phyloP scores from a whole-genome alignment of 169 alveolate species.

The Plasmodium yoelii region DNA sequence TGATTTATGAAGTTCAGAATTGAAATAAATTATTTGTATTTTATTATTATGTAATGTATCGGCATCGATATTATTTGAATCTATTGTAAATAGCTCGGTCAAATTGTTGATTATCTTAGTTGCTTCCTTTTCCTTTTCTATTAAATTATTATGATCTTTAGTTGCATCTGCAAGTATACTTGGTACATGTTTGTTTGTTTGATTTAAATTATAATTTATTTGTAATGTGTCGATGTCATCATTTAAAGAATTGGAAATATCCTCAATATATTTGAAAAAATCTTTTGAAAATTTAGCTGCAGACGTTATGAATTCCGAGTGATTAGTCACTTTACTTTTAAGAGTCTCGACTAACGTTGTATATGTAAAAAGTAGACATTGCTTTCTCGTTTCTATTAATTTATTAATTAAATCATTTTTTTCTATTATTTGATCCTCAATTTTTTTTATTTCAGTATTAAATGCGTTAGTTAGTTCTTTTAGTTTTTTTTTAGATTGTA shows the following conservation, averaged over 20 bases:
- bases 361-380: constrained; percentile 6
- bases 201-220: neutral
- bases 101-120: too few relatives aligned
- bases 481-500: neutral
- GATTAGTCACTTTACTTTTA: neutral
- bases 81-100: too few relatives aligned
- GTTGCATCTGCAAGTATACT: neutral
- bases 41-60: too few relatives aligned
- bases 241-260: neutral
- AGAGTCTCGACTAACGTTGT: neutral
- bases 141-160: neutral
- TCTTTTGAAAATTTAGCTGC: neutral
- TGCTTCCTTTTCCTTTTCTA: neutral
- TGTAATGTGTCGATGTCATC: constrained; percentile 8
- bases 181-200: neutral
- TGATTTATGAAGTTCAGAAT: too few relatives aligned
- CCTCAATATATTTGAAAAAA: neutral
- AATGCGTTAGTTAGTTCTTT: neutral
- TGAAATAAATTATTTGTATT: too few relatives aligned
- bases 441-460: neutral
- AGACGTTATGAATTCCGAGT: neutral
- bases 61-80: too few relatives aligned
- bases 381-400: neutral
- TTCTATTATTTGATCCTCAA: neutral
- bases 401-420: neutral